A percentile compares a stretch with the other conserved stretches of the same genome.
Evolutionary conservation across 129 eudicot species (phyloP).

Genomic region (Centrapalus pauciflorus): DNA sequence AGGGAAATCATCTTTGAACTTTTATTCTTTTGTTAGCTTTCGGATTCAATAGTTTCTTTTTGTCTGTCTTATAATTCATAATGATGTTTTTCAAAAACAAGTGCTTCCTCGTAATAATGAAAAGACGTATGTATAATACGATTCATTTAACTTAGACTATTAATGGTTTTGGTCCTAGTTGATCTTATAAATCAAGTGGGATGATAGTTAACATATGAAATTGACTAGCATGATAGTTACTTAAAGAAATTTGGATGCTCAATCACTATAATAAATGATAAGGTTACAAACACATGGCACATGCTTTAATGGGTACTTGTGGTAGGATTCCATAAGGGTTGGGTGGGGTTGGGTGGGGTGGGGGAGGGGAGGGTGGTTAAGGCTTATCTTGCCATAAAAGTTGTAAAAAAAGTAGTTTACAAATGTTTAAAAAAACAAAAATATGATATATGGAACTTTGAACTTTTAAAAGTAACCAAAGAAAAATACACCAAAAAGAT

Average conservation of each 20-base stretch:
- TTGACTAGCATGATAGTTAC: conserved; percentile 24
- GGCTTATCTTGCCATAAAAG: conserved; percentile 21
- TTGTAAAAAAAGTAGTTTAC: conserved; percentile 3
- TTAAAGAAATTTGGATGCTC: conserved; percentile 14
- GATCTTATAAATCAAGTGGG: conserved; percentile 24
- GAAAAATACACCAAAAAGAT: conserved; percentile 12
- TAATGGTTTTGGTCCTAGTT: conserved; percentile 10
- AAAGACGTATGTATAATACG: not conserved
- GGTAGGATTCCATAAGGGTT: conserved; percentile 21
- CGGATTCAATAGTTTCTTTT: conserved; percentile 3
- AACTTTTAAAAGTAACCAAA: conserved; percentile 12
- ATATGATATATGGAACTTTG: not conserved
- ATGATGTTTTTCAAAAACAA: conserved; percentile 2
- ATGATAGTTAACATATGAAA: conserved; percentile 27
- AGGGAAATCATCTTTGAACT: not conserved
- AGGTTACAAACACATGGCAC: conserved; percentile 24
- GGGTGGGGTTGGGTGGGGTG: not conserved
- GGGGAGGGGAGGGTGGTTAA: not conserved
- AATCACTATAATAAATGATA: conserved; percentile 16
- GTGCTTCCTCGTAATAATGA: not conserved
- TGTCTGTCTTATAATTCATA: not conserved
- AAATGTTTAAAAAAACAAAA: not conserved
- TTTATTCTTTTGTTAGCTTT: not conserved
- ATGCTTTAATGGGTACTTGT: conserved; percentile 17
- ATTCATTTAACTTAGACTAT: conserved; percentile 16